Evolutionary conservation across 495 filamentous ascomycete species (phyloP).

Genomic region (Haplographium delicatum): DNA sequence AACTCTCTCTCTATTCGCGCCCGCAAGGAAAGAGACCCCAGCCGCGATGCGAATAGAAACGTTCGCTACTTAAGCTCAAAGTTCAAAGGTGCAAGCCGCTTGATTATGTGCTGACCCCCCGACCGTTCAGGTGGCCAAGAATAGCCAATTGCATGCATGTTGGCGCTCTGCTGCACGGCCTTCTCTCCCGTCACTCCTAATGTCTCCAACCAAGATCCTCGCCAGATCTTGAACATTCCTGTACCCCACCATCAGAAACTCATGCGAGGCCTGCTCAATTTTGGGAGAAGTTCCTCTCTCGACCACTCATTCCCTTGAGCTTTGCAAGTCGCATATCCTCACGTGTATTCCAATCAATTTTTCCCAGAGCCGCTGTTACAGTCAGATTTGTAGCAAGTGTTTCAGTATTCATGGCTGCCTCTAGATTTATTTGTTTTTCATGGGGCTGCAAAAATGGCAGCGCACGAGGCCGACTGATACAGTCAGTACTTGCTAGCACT

Average conservation of each 20-base stretch:
- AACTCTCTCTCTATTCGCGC: no score
- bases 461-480: conserved; percentile 14
- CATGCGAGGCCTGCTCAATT: neutral
- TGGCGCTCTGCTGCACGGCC: conserved; percentile 10
- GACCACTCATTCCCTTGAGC: neutral
- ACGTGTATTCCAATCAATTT: neutral
- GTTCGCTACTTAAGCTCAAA: no score
- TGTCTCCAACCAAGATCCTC: neutral
- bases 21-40: no score
- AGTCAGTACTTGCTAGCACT: neutral
- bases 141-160: conserved; percentile 13
- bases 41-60: no score
- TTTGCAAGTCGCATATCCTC: conserved; percentile 1
- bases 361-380: neutral
- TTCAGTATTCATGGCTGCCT: neutral
- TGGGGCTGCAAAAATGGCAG: no score
- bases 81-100: no score
- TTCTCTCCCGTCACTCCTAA: conserved; percentile 11
- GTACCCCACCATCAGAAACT: conserved; percentile 1
- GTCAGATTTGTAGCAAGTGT: neutral
- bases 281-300: neutral
- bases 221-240: conserved; percentile 7
- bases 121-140: conserved; percentile 11
- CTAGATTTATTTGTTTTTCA: neutral
- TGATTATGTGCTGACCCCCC: neutral